A percentile compares a stretch with the other conserved stretches of the same genome.
These are phyloP conservation scores for Spathaspora gorwiae DNA, from an alignment of 805 yeast genomes.

Conservation along the genomic window DNA sequence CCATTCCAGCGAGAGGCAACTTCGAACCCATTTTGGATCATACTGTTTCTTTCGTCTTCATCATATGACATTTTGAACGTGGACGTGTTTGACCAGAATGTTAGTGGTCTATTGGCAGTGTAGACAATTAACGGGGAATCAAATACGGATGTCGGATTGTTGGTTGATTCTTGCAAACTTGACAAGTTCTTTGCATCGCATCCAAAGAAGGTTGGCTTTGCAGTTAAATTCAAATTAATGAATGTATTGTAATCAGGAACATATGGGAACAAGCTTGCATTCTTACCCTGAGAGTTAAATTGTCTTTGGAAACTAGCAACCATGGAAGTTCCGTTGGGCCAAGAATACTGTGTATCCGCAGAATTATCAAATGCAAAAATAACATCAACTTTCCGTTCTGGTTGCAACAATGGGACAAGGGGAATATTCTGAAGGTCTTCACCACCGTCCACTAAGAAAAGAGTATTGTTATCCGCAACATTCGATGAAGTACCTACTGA, in stretches of 20 bases:
- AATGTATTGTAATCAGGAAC: slow-evolving; percentile 70
- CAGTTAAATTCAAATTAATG: slow-evolving; percentile 54
- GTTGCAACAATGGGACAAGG: slow-evolving; percentile 36
- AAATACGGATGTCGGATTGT: slow-evolving; percentile 12
- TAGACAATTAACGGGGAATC: slow-evolving; percentile 65
- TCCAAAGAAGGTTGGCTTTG: slow-evolving; percentile 77
- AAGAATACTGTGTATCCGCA: slow-evolving; percentile 31
- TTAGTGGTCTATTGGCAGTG: slow-evolving; percentile 65
- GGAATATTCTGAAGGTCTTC: slow-evolving; percentile 42
- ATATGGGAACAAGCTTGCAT: slow-evolving; percentile 67
- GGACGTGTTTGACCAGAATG: slow-evolving; percentile 66
- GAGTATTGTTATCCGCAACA: slow-evolving; percentile 21
- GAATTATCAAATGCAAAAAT: slow-evolving; percentile 41
- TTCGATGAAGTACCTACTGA: slow-evolving; percentile 12
- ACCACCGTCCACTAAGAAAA: slow-evolving; percentile 40
- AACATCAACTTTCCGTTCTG: slow-evolving; percentile 31
- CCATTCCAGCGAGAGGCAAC: slow-evolving; percentile 61
- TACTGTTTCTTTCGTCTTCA: slow-evolving; percentile 49
- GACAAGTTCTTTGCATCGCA: slow-evolving; percentile 66
- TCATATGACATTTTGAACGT: slow-evolving; percentile 63
- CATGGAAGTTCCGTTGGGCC: slow-evolving; percentile 43
- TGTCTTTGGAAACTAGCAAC: slow-evolving; percentile 32
- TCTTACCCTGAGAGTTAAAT: slow-evolving; percentile 38
- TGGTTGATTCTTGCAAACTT: slow-evolving; percentile 27
- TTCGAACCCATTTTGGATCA: slow-evolving; percentile 73